These are phyloP conservation scores for Coniochaeta hoffmannii DNA, from an alignment of 2,329 filamentous ascomycete genomes.

Conservation along the genomic window DNA sequence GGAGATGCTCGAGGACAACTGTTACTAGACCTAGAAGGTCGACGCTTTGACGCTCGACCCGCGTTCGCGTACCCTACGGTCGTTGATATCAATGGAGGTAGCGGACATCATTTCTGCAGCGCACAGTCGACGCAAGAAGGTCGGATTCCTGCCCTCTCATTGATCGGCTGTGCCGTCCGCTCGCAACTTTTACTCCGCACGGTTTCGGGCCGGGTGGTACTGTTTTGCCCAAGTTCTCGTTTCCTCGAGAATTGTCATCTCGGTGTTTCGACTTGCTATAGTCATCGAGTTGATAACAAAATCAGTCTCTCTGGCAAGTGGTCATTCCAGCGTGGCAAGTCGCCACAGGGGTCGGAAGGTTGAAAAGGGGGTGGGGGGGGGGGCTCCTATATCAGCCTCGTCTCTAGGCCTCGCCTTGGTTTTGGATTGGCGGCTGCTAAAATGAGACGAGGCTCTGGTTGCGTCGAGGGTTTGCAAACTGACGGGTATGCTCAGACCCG, in stretches of 20 bases:
- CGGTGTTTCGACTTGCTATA: background rate
- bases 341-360: background rate
- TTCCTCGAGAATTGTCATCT: too few relatives aligned
- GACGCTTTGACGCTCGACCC: background rate
- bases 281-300: background rate
- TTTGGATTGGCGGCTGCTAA: slow-evolving; percentile 18
- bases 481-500: slow-evolving; percentile 14
- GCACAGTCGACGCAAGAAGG: background rate
- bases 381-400: background rate
- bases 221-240: background rate
- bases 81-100: background rate
- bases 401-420: slow-evolving; percentile 8
- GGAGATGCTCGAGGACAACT: background rate
- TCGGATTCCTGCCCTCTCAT: background rate
- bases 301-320: background rate
- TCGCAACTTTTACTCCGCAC: background rate
- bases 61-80: background rate
- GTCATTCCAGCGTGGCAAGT: background rate
- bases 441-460: slow-evolving; percentile 11
- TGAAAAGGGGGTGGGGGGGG: too few relatives aligned
- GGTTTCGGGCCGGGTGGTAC: background rate
- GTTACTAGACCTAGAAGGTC: background rate
- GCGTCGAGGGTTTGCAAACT: slow-evolving; percentile 5
- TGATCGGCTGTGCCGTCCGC: background rate
- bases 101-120: background rate